phyloP scores from a whole-genome alignment of 1,284 basidiomycete species.

The Melampsora americana region DNA sequence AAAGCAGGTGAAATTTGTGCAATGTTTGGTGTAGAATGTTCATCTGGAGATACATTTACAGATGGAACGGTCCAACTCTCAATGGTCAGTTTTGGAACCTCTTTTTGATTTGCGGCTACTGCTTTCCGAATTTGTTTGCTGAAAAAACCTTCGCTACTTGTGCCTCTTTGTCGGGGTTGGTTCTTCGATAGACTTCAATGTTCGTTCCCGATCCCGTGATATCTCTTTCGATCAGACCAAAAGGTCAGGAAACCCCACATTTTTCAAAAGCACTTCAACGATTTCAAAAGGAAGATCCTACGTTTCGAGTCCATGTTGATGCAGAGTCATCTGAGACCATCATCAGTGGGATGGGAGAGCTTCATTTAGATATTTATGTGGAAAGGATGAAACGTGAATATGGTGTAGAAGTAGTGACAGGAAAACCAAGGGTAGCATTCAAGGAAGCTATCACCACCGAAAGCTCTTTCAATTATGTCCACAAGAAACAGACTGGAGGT shows the following conservation, averaged over 20 bases:
- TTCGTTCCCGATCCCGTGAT: constrained; percentile 98
- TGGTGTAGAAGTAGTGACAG: constrained; percentile 86
- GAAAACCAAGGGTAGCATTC: constrained; percentile 95
- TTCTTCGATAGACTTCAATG: constrained; percentile 82
- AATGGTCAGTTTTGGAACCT: constrained; percentile 15
- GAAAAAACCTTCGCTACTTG: constrained; percentile 6
- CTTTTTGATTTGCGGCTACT: neutral
- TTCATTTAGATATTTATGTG: constrained; percentile 98
- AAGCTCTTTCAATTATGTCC: constrained; percentile 83
- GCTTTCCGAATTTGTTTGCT: neutral
- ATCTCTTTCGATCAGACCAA: constrained; percentile 86
- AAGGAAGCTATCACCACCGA: constrained; percentile 84
- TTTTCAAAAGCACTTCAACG: constrained; percentile 95
- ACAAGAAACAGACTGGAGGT: constrained; percentile 98
- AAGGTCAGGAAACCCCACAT: constrained; percentile 86
- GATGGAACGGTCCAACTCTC: constrained; percentile 48
- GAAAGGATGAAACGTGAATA: constrained; percentile 99
- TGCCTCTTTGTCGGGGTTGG: constrained; percentile 3
- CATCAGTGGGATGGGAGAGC: constrained; percentile 98
- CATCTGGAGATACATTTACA: constrained; percentile 96
- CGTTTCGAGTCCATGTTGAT: constrained; percentile 96
- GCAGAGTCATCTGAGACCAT: constrained; percentile 97
- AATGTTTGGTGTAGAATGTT: constrained; percentile 98
- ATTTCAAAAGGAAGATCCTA: constrained; percentile 99
- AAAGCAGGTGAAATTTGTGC: constrained; percentile 99